phyloP scores from a whole-genome alignment of 306 rosid genomes.

The Quercus aquifolioides region DNA sequence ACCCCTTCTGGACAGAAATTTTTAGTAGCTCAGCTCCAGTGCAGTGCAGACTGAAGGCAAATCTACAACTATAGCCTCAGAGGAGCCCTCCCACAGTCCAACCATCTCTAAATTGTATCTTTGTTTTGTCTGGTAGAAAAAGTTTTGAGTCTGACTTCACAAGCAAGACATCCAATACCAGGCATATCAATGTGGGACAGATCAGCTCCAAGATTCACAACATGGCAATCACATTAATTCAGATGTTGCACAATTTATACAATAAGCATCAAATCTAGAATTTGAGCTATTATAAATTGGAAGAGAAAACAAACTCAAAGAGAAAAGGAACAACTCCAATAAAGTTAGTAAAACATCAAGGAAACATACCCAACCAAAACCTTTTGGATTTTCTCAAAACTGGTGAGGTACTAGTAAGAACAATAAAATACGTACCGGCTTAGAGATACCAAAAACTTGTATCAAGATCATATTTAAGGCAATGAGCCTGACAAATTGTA shows the following conservation, averaged over 20 bases:
- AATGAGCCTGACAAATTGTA: constrained; percentile 6
- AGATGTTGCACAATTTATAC: background rate
- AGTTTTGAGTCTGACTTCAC: background rate
- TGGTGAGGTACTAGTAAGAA: background rate
- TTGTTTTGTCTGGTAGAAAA: background rate
- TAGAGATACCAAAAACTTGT: background rate
- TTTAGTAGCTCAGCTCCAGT: background rate
- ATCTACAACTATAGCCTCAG: background rate
- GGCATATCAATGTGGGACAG: background rate
- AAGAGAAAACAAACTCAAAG: background rate
- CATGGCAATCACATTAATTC: background rate
- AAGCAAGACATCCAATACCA: background rate
- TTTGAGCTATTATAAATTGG: background rate
- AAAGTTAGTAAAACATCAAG: background rate
- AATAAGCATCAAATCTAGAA: background rate
- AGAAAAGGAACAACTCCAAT: background rate
- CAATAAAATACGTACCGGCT: constrained; percentile 5
- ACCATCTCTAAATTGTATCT: background rate
- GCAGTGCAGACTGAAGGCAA: background rate
- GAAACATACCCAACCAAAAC: background rate
- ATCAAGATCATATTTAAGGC: background rate
- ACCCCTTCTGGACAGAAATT: background rate
- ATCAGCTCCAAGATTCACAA: background rate
- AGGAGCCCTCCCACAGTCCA: background rate
- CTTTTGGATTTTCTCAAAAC: background rate